Evolutionary conservation across 2,329 filamentous ascomycete genomes (phyloP).

Genomic region (Botrytis porri): DNA sequence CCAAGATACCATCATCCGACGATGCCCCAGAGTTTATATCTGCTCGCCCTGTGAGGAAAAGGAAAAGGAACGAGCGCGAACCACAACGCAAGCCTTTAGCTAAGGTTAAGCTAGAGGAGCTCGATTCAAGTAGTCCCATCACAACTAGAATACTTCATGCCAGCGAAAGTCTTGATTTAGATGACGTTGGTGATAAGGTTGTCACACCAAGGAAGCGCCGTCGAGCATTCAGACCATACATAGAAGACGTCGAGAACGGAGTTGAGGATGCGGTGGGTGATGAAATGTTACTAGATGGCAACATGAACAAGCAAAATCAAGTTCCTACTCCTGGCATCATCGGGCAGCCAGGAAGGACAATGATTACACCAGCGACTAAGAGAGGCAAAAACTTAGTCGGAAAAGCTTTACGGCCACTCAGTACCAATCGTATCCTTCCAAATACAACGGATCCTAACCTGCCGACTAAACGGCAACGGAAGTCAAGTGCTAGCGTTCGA

Average conservation of each 20-base stretch:
- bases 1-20: conserved; percentile 20
- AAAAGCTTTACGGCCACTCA: conserved; percentile 31
- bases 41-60: conserved; percentile 32
- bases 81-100: conserved; percentile 17
- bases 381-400: neutral
- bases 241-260: neutral
- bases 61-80: conserved; percentile 25
- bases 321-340: neutral
- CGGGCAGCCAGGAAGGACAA: neutral
- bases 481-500: conserved; percentile 19
- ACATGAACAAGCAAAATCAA: neutral
- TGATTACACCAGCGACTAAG: conserved; percentile 19
- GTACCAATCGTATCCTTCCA: conserved; percentile 33
- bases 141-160: conserved; percentile 23
- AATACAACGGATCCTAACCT: conserved; percentile 25
- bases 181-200: conserved; percentile 39
- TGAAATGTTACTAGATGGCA: conserved; percentile 12
- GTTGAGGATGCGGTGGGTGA: neutral
- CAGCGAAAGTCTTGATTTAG: conserved; percentile 39
- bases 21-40: conserved; percentile 33
- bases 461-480: conserved; percentile 26
- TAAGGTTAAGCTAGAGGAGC: conserved; percentile 33
- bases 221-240: conserved; percentile 3
- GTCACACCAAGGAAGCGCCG: conserved; percentile 38
- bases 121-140: conserved; percentile 34